Evolutionary conservation across 345 rosid genomes (phyloP), one percentile per base, ranked within the genome.

Genomic region (Gossypium rotundifolium): DNA sequence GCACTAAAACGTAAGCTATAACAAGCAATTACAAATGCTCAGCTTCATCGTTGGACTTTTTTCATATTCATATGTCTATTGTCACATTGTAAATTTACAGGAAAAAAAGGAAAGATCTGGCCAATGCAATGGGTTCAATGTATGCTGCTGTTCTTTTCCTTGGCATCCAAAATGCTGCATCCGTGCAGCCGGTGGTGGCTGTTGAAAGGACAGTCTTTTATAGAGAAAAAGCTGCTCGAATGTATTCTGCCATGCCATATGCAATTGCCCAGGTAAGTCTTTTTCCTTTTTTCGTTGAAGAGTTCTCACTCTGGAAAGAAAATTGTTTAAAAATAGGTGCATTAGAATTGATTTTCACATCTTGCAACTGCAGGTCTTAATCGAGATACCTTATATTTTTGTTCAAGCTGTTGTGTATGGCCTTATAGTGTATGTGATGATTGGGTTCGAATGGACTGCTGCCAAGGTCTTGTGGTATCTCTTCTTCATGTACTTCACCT

Each of bases 61-160:
- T 17, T 64, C 18, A 12, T 10, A 33, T 29, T 71, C 2, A 22
- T 70, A 29, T 3, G 25, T 77, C 54, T 66, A 66, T 10, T 38
- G 29, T n/a, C 49, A 27, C 70, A 60, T 54, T 33, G 9, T 59
- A 4, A 20, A 75, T 55, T n/a, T 72, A 13, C 62, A 87, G 93
- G 79, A 44, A 1, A 22, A 81, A 40, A 42, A 17, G 42, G 20
- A 92, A 86, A 48, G 95, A 88, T 77, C 64, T 93, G 71, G 74
- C 71, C 51, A 89, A 91, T 80, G 85, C 97, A 73, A 83, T 86
- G 88, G 98, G 97, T 42, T 91, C 98, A 3, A 89, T 93, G 90
- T 91, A 83, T 64, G 63, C 87, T 48, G 93, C 96, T 12, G 88
- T 90, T 80, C 78, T 89, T 64, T 93, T 89, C 86, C 80, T 91